phyloP scores from a whole-genome alignment of 805 yeast genomes.

The Henningerozyma blattae region DNA sequence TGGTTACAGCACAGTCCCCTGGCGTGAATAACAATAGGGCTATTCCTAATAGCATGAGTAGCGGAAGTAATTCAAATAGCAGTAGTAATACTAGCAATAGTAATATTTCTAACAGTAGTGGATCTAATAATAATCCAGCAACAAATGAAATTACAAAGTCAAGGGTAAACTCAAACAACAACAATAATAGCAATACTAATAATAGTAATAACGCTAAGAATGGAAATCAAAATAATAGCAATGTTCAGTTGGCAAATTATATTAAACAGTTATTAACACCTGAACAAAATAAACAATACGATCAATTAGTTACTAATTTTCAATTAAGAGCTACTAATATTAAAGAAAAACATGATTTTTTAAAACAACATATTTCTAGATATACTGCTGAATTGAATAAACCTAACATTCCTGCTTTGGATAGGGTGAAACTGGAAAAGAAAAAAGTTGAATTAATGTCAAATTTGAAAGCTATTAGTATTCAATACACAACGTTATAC shows the following conservation, averaged over 20 bases:
- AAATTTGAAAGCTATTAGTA: slow-evolving; percentile 14
- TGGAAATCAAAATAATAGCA: not conserved
- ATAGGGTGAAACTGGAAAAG: slow-evolving; percentile 17
- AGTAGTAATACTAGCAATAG: not conserved
- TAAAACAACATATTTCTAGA: slow-evolving; percentile 22
- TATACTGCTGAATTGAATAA: slow-evolving; percentile 19
- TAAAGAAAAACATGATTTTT: slow-evolving; percentile 19
- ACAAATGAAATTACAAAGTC: not conserved
- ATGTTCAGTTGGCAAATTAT: slow-evolving; percentile 9
- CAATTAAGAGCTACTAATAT: slow-evolving; percentile 20
- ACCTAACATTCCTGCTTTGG: slow-evolving; percentile 9
- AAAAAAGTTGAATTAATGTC: slow-evolving; percentile 16
- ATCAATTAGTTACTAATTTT: slow-evolving; percentile 17
- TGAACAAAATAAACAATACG: slow-evolving; percentile 21
- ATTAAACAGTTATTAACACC: slow-evolving; percentile 21
- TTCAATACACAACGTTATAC: slow-evolving; percentile 15
- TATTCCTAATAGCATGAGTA: not conserved
- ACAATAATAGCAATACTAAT: not conserved
- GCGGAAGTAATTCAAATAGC: not conserved
- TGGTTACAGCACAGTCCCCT: no score
- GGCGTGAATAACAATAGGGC: not conserved
- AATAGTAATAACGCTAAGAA: not conserved
- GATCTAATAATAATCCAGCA: not conserved
- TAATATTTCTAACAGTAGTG: not conserved
- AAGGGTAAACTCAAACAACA: not conserved